A percentile compares a stretch with the other conserved stretches of the same genome.
Conservation (phyloP, 2,329 filamentous ascomycete species). For the Colletotrichum lini region DNA sequence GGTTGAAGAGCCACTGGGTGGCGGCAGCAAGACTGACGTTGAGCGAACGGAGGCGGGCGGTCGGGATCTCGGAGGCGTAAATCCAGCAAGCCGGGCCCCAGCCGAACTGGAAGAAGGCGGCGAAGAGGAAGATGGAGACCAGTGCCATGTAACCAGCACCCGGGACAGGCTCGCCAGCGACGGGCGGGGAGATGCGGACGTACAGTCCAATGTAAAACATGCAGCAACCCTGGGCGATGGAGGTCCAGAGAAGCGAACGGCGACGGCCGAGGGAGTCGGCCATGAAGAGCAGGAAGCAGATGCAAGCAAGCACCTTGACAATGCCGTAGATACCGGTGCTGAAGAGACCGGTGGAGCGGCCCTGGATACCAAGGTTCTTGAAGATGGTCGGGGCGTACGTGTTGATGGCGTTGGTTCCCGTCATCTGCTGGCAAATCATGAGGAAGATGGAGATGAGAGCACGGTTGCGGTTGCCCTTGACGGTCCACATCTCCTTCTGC, state of each 20-base stretch:
- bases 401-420: conserved; percentile 61
- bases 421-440: conserved; percentile 77
- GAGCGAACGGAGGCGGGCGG: conserved; percentile 71
- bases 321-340: conserved; percentile 76
- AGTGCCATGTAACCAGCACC: conserved; percentile 75
- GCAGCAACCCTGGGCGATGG: conserved; percentile 69
- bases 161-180: conserved; percentile 63
- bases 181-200: conserved; percentile 70
- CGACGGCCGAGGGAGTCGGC: conserved; percentile 73
- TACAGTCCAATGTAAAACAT: conserved; percentile 80
- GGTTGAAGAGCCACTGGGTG: conserved; percentile 80
- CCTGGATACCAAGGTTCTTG: conserved; percentile 54
- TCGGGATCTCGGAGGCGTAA: conserved; percentile 69
- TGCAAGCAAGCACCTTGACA: conserved; percentile 72
- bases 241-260: conserved; percentile 71
- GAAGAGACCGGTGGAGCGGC: conserved; percentile 68
- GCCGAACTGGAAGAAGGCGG: conserved; percentile 61
- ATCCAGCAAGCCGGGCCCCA: conserved; percentile 72
- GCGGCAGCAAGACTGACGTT: conserved; percentile 77
- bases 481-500: conserved; percentile 72
- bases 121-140: conserved; percentile 77
- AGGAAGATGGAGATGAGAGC: conserved; percentile 69
- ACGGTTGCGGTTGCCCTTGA: conserved; percentile 70
- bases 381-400: conserved; percentile 54
- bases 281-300: conserved; percentile 71